Evolutionary conservation across 495 filamentous ascomycete genomes (phyloP).

Genomic region (Barbatosphaeria neglecta): DNA sequence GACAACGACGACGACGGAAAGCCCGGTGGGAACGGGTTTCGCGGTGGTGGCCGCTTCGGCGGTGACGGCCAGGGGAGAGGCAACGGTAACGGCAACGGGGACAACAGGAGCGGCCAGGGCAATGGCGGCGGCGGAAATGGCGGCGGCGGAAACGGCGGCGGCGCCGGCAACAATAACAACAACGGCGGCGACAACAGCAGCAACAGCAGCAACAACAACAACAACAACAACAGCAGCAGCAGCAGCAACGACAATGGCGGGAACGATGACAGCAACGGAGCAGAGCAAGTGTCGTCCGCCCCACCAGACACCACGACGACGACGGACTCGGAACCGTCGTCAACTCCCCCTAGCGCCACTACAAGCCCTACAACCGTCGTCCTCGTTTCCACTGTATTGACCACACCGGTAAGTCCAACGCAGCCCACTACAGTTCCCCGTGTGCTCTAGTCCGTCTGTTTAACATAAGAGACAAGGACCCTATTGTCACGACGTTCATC

Average conservation of each 20-base stretch:
- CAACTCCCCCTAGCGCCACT: background rate
- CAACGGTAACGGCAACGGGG: conserved; percentile 1
- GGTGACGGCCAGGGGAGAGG: conserved; percentile 3
- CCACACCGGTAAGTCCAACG: conserved; percentile 6
- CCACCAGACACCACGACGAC: background rate
- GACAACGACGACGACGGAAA: background rate
- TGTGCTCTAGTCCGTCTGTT: background rate
- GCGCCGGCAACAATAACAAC: conserved; percentile 1
- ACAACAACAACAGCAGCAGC: conserved; percentile 4
- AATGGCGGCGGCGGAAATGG: background rate
- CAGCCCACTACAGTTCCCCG: background rate
- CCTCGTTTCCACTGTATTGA: background rate
- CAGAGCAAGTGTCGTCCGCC: background rate
- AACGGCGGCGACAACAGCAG: conserved; percentile 3
- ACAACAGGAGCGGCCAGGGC: conserved; percentile 1
- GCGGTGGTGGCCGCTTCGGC: background rate
- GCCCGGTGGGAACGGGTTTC: background rate
- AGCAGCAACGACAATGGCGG: conserved; percentile 4
- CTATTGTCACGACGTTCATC: conserved; percentile 2
- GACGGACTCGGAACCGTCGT: background rate
- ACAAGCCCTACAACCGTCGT: conserved; percentile 2
- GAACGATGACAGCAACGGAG: conserved; percentile 4
- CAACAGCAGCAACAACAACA: conserved; percentile 7
- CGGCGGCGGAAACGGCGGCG: background rate
- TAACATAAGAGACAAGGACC: background rate